Evolutionary conservation across 345 rosid species (phyloP).

Genomic region (Pugionium dolabratum): DNA sequence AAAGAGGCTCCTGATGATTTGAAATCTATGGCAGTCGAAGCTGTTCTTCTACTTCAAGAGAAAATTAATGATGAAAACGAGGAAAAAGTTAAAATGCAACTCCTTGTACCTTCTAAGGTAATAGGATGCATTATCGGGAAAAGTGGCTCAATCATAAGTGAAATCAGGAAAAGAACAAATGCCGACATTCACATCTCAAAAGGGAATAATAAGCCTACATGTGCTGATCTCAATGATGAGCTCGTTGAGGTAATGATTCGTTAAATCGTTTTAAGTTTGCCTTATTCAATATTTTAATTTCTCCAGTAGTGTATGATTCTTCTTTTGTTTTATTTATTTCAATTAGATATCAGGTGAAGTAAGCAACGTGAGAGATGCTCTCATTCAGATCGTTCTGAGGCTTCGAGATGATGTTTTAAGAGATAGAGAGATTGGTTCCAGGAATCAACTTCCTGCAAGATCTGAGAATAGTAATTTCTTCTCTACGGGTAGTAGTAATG

Average conservation of each 20-base stretch:
- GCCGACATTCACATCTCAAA: slow-evolving; percentile 84
- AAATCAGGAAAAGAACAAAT: slow-evolving; percentile 80
- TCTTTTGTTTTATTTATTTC: background rate
- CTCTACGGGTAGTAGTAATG: slow-evolving; percentile 52
- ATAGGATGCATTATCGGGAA: slow-evolving; percentile 95
- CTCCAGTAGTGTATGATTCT: slow-evolving; percentile 4
- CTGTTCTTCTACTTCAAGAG: slow-evolving; percentile 79
- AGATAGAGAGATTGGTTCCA: slow-evolving; percentile 59
- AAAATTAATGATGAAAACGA: slow-evolving; percentile 85
- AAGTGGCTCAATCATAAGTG: slow-evolving; percentile 86
- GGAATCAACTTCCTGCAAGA: slow-evolving; percentile 51
- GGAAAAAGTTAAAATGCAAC: slow-evolving; percentile 56
- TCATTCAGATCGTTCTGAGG: slow-evolving; percentile 82
- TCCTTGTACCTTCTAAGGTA: slow-evolving; percentile 84
- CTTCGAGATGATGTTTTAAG: slow-evolving; percentile 85
- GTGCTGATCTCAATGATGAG: slow-evolving; percentile 75
- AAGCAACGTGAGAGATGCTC: slow-evolving; percentile 78
- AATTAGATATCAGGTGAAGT: slow-evolving; percentile 75
- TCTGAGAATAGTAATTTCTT: slow-evolving; percentile 51
- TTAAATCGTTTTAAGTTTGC: background rate
- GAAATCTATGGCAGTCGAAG: slow-evolving; percentile 96
- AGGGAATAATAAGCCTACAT: slow-evolving; percentile 56
- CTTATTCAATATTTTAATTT: slow-evolving; percentile 9
- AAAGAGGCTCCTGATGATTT: slow-evolving; percentile 85
- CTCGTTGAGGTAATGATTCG: slow-evolving; percentile 71